phyloP scores from a whole-genome alignment of 306 rosid genomes.

The Cucumis melo region DNA sequence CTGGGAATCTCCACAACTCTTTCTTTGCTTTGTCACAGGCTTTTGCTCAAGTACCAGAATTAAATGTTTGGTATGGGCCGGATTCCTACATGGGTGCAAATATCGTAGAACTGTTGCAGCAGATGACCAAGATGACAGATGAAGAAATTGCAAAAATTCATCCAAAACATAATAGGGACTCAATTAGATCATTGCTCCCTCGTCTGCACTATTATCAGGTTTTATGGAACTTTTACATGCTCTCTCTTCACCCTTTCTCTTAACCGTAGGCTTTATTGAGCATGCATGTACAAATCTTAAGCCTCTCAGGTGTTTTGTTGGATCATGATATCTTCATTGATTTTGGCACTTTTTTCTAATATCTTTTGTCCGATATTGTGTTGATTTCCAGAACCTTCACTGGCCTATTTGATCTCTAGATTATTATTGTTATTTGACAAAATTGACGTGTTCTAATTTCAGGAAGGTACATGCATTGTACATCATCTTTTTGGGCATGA shows the following conservation, averaged over 20 bases:
- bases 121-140: slow-evolving; percentile 75
- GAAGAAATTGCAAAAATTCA: slow-evolving; percentile 73
- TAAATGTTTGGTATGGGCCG: slow-evolving; percentile 80
- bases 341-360: not conserved
- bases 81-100: slow-evolving; percentile 99
- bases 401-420: not conserved
- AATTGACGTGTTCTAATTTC: slow-evolving; percentile 2
- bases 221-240: not conserved
- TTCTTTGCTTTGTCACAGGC: slow-evolving; percentile 40
- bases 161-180: slow-evolving; percentile 52
- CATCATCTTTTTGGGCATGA: slow-evolving; percentile 91
- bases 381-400: not conserved
- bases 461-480: slow-evolving; percentile 94
- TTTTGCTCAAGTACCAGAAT: slow-evolving; percentile 78
- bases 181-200: slow-evolving; percentile 60
- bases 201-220: slow-evolving; percentile 74
- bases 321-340: not conserved
- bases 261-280: not conserved
- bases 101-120: slow-evolving; percentile 57
- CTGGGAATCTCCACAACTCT: not conserved
- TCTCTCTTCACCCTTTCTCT: not conserved
- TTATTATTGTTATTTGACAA: not conserved
- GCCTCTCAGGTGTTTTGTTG: not conserved
- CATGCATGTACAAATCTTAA: not conserved
- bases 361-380: not conserved